Evolutionary conservation across 2,329 filamentous ascomycete species (phyloP), one percentile per base, ranked within the genome.

Genomic region (Aureobasidium vineae): DNA sequence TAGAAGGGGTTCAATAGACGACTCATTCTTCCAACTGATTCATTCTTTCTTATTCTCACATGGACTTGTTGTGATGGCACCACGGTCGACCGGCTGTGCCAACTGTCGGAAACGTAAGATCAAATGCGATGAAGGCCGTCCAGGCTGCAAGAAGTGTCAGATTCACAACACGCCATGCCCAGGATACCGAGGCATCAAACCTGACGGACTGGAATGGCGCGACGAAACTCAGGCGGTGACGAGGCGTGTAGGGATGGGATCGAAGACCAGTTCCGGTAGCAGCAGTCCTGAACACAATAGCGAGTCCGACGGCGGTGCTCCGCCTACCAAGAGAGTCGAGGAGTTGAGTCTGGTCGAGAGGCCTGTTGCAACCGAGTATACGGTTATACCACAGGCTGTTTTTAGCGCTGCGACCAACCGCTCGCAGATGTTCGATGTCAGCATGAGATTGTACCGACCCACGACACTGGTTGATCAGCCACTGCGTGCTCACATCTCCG

Each of bases 71-170:
- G 31, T 49, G 26, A 75, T 75, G 74, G 73, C 74, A 8, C 66
- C 69, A 45, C 72, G 72, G 53, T 75, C 73, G 23, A 68, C 73
- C 11, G 74, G 74, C 57, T 76, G 74, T 67, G 70, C 64, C 11
- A 73, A 69, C 21, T 76, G 74, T 57, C 69, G 74, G 40, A 72
- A 72, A 64, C 69, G 74, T 23, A 76, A 75, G 66, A 73, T 76
- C 43, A 69, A 61, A 36, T 76, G 74, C 66, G 74, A 76, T 65
- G 71, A 73, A 59, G 69, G 57, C 11, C 69, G 74, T 13, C 74
- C 74, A 21, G 66, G 66, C 16, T 76, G 74, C 66, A 67, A 71
- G 52, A 70, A 72, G 23, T 75, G 74, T 68, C 70, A 68, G 19
- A 74, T 70, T 16, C 73, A 75, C 65, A 71, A 72, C 40, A 73